These are phyloP conservation scores for Musa beccarii DNA, from an alignment of 176 grass and related monocot genomes.

Conservation along the genomic window DNA sequence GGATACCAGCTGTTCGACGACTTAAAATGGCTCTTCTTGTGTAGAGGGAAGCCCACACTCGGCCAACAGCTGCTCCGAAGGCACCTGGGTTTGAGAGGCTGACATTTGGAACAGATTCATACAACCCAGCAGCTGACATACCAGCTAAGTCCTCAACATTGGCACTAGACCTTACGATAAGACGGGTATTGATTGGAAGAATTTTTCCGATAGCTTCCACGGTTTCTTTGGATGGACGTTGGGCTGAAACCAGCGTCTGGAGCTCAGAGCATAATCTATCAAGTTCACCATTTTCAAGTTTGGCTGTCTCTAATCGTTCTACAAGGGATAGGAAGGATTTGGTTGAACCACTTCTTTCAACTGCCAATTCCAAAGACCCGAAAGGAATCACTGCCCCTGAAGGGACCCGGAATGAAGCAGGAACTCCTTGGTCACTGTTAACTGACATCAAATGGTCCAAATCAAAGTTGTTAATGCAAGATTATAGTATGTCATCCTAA, in stretches of 20 bases:
- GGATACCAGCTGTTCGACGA: slow-evolving; percentile 61
- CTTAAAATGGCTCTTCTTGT: slow-evolving; percentile 83
- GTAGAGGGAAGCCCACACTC: slow-evolving; percentile 89
- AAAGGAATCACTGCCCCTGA: slow-evolving; percentile 88
- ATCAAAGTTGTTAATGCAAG: neutral
- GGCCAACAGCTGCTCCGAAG: slow-evolving; percentile 53
- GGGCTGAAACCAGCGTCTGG: slow-evolving; percentile 50
- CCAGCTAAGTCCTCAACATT: slow-evolving; percentile 96
- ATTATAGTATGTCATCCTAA: neutral
- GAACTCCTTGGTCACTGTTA: slow-evolving; percentile 72
- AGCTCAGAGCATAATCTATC: slow-evolving; percentile 55
- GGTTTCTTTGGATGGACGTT: slow-evolving; percentile 43
- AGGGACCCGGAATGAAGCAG: slow-evolving; percentile 59
- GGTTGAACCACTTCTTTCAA: slow-evolving; percentile 64
- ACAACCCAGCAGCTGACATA: slow-evolving; percentile 93
- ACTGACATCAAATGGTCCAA: slow-evolving; percentile 32
- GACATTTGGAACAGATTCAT: slow-evolving; percentile 89
- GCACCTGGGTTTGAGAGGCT: slow-evolving; percentile 36
- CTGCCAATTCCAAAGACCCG: slow-evolving; percentile 73
- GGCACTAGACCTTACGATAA: slow-evolving; percentile 90
- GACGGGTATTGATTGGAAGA: slow-evolving; percentile 37
- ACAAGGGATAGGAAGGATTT: slow-evolving; percentile 53
- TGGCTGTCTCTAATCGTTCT: slow-evolving; percentile 55
- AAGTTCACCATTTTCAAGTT: slow-evolving; percentile 68
- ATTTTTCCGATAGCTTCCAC: slow-evolving; percentile 40